Conservation (phyloP, 2,329 filamentous ascomycete genomes). For the Capronia coronata region DNA sequence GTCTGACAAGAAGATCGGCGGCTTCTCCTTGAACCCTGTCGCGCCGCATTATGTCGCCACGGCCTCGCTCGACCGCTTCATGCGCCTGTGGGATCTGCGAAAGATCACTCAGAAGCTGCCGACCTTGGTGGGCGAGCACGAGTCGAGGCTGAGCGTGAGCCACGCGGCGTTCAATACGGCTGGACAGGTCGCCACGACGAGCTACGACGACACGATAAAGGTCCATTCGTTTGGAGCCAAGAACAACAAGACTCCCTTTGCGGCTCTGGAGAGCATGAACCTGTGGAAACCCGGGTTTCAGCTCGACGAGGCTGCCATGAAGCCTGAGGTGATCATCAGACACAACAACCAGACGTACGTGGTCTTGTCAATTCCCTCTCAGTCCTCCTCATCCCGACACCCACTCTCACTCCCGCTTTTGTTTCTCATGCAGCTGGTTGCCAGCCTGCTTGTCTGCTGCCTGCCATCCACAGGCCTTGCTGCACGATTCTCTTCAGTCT, state of each 20-base stretch:
- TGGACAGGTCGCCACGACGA: constrained; percentile 82
- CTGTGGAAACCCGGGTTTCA: constrained; percentile 55
- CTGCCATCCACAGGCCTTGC: too few species aligned
- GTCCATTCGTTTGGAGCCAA: constrained; percentile 67
- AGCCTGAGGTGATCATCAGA: constrained; percentile 60
- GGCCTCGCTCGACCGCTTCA: constrained; percentile 77
- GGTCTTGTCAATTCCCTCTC: constrained; percentile 35
- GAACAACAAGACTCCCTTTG: constrained; percentile 16
- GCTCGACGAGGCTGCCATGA: constrained; percentile 57
- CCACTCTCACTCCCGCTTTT: too few species aligned
- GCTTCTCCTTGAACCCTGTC: constrained; percentile 75
- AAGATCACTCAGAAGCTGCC: constrained; percentile 62
- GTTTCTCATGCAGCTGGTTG: too few species aligned
- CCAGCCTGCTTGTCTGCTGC: too few species aligned
- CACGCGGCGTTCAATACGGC: constrained; percentile 83
- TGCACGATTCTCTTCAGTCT: too few species aligned
- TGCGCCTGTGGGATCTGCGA: constrained; percentile 89
- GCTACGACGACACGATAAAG: constrained; percentile 92
- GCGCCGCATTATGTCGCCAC: constrained; percentile 80
- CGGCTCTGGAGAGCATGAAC: constrained; percentile 46
- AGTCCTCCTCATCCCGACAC: too few species aligned
- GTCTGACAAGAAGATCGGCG: constrained; percentile 90
- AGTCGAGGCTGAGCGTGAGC: constrained; percentile 76
- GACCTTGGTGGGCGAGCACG: constrained; percentile 69
- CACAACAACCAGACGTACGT: constrained; percentile 96